Percentiles rank a stretch among this genome's conserved stretches.
phyloP scores from a whole-genome alignment of 2,329 filamentous ascomycete genomes.

The Seiridium unicorne region DNA sequence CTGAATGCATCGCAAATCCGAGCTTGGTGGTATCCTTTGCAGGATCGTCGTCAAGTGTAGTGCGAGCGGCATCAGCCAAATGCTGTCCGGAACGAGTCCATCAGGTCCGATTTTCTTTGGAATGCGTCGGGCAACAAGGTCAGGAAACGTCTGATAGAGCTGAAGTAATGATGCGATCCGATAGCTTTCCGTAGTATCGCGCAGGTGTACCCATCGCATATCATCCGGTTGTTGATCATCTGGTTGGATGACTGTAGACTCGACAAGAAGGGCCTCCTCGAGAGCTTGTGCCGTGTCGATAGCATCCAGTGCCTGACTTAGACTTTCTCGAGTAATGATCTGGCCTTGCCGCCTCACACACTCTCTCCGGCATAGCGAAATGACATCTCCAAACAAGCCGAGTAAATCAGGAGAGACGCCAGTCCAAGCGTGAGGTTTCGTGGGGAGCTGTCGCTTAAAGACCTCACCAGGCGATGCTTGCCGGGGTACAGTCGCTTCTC shows the following conservation, averaged over 20 bases:
- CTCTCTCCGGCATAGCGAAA: not conserved
- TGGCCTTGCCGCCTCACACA: not conserved
- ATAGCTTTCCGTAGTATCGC: constrained; percentile 4
- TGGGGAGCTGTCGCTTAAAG: not conserved
- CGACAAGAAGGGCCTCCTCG: constrained; percentile 1
- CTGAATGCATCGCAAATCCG: constrained; percentile 4
- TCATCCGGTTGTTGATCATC: not conserved
- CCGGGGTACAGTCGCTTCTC: not conserved
- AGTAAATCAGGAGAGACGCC: constrained; percentile 6
- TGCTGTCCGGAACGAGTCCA: not conserved
- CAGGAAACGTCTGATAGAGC: constrained; percentile 1
- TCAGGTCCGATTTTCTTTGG: not conserved
- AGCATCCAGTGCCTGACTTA: not conserved
- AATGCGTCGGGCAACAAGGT: constrained; percentile 2
- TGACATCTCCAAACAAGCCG: not conserved
- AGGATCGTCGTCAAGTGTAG: not conserved
- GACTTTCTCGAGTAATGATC: not conserved
- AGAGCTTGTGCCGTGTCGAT: not conserved
- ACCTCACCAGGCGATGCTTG: not conserved
- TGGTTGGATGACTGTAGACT: not conserved
- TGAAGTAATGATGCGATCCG: constrained; percentile 1
- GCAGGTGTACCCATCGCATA: not conserved
- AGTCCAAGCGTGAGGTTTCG: constrained; percentile 1
- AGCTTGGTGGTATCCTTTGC: not conserved
- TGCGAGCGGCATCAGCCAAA: constrained; percentile 3